Conservation (phyloP, 2,329 filamentous ascomycete genomes). For the Xylogone sp. region DNA sequence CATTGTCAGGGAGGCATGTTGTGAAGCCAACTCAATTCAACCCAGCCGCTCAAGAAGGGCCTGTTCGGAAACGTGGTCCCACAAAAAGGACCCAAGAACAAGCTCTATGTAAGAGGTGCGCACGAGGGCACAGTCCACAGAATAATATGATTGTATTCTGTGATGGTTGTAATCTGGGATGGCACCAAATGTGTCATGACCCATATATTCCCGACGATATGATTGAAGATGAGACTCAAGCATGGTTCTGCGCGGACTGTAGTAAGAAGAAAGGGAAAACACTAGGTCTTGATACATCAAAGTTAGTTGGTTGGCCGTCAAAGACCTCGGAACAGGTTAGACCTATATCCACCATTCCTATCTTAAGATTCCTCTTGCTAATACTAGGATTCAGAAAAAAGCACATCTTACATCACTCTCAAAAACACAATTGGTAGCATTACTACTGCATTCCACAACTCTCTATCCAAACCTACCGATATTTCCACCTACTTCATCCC, state of each 20-base stretch:
- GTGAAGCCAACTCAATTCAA: conserved; percentile 63
- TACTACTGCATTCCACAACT: conserved; percentile 59
- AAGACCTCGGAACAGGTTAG: conserved; percentile 36
- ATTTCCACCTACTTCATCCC: conserved; percentile 40
- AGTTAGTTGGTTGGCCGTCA: conserved; percentile 26
- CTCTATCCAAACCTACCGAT: conserved; percentile 63
- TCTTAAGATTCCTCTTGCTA: conserved; percentile 8
- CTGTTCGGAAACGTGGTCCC: conserved; percentile 33
- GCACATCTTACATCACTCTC: conserved; percentile 60
- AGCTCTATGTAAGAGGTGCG: conserved; percentile 68
- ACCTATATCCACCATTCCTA: background rate
- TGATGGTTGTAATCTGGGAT: conserved; percentile 74
- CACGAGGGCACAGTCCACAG: conserved; percentile 65
- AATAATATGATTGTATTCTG: conserved; percentile 83
- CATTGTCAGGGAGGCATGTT: conserved; percentile 72
- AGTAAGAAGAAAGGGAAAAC: conserved; percentile 41
- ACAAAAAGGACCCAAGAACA: conserved; percentile 59
- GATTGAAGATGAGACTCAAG: conserved; percentile 60
- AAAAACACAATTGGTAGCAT: conserved; percentile 57
- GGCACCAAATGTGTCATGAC: conserved; percentile 80
- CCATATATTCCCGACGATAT: conserved; percentile 69
- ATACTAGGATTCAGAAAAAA: conserved; percentile 45
- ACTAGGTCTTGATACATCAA: conserved; percentile 28
- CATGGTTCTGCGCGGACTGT: conserved; percentile 71
- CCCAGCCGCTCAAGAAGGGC: conserved; percentile 46